A percentile compares a stretch with the other conserved stretches of the same genome.
phyloP scores from a whole-genome alignment of 164 flowering plant species.

The Stephania yunnanensis region DNA sequence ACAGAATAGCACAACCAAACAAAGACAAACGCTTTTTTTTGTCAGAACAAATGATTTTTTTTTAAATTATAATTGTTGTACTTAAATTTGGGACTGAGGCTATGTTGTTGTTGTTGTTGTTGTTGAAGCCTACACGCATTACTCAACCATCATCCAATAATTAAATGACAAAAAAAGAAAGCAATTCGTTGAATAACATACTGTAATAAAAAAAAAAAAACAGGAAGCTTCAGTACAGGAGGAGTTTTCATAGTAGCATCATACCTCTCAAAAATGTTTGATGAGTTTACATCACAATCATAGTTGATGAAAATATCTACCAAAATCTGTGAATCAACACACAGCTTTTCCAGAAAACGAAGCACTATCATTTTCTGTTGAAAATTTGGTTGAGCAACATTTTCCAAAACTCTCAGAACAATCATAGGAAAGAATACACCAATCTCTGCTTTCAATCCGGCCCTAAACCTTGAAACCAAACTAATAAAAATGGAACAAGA shows the following conservation, averaged over 20 bases:
- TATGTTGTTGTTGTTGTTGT: no score
- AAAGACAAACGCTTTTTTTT: no score
- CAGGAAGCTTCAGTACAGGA: neutral
- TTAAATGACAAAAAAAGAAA: neutral
- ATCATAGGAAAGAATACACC: conserved; percentile 99
- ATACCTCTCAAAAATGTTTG: conserved; percentile 96
- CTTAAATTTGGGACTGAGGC: no score
- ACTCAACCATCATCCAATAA: conserved; percentile 1
- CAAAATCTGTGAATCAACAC: conserved; percentile 86
- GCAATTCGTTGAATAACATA: neutral
- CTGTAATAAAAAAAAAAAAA: neutral
- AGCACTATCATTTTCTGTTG: conserved; percentile 99
- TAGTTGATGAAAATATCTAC: conserved; percentile 91
- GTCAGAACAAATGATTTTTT: no score
- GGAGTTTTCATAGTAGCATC: conserved; percentile 11
- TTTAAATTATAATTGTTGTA: no score
- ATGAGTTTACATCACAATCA: conserved; percentile 96
- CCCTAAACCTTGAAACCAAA: conserved; percentile 91
- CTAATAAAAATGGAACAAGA: conserved; percentile 97
- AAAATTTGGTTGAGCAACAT: conserved; percentile 94
- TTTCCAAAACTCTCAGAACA: conserved; percentile 94
- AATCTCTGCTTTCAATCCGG: conserved; percentile 98
- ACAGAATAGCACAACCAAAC: no score
- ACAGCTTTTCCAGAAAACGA: conserved; percentile 80
- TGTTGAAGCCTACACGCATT: neutral